These are phyloP conservation scores for Metschnikowia sp. DNA, from an alignment of 805 yeast species.

Conservation along the genomic window DNA sequence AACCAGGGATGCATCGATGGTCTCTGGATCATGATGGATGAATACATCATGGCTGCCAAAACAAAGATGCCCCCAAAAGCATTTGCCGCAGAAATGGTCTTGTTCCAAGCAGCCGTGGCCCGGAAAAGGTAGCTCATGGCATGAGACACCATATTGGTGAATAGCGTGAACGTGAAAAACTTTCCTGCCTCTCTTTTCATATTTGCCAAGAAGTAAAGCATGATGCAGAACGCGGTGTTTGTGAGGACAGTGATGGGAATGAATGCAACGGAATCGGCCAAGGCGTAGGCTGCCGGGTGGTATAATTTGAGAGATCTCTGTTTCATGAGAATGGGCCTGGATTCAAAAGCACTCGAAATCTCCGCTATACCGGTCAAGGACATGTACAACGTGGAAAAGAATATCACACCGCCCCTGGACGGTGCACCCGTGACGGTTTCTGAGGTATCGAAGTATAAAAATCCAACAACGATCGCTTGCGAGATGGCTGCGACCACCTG, in stretches of 20 bases:
- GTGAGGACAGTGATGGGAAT: slow-evolving; percentile 39
- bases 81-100: slow-evolving; percentile 54
- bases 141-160: slow-evolving; percentile 45
- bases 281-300: slow-evolving; percentile 28
- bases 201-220: slow-evolving; percentile 55
- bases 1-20: slow-evolving; percentile 36
- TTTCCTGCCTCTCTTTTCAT: slow-evolving; percentile 52
- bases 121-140: slow-evolving; percentile 54
- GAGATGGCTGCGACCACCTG: slow-evolving; percentile 46
- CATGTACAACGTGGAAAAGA: slow-evolving; percentile 55
- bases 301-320: slow-evolving; percentile 26
- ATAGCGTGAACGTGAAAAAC: slow-evolving; percentile 49
- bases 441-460: slow-evolving; percentile 55
- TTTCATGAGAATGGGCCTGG: slow-evolving; percentile 28
- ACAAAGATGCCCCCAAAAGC: slow-evolving; percentile 50
- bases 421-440: slow-evolving; percentile 53
- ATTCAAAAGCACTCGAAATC: slow-evolving; percentile 26
- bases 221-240: slow-evolving; percentile 42
- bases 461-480: slow-evolving; percentile 62
- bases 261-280: slow-evolving; percentile 22
- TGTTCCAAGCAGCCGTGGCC: slow-evolving; percentile 50
- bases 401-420: slow-evolving; percentile 61
- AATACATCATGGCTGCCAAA: slow-evolving; percentile 28
- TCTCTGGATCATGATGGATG: slow-evolving; percentile 30
- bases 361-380: slow-evolving; percentile 49